These are phyloP conservation scores for Alternaria sp. DNA, from an alignment of 2,329 filamentous ascomycete species.

Conservation along the genomic window DNA sequence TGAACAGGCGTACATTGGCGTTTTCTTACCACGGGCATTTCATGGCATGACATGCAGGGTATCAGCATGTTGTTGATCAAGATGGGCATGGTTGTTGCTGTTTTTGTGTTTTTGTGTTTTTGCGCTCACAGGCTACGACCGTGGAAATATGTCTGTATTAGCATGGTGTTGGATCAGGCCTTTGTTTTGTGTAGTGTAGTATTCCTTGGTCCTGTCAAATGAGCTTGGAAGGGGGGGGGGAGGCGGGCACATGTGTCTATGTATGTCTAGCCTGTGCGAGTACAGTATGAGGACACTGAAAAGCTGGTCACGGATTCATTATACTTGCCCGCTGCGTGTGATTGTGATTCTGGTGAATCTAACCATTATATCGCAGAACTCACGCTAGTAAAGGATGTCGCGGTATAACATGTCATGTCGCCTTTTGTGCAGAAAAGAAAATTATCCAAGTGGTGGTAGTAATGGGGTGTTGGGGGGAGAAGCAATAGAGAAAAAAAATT, in stretches of 20 bases:
- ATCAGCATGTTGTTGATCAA: constrained; percentile 5
- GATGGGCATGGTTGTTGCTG: neutral
- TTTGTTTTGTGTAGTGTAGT: constrained; percentile 2
- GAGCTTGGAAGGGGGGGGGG: neutral
- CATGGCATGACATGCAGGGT: constrained; percentile 3
- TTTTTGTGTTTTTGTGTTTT: neutral
- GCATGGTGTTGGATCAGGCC: constrained; percentile 29
- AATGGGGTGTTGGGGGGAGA: too few species aligned
- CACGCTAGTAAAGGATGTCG: neutral
- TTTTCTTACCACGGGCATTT: constrained; percentile 1
- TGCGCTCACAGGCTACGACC: constrained; percentile 3
- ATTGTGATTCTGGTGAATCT: neutral
- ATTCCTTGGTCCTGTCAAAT: neutral
- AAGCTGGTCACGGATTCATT: neutral
- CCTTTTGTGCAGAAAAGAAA: neutral
- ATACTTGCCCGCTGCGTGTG: neutral
- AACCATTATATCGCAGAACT: neutral
- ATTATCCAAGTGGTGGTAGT: too few species aligned
- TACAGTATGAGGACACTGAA: constrained; percentile 4
- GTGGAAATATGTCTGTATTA: constrained; percentile 18
- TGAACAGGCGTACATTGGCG: constrained; percentile 2
- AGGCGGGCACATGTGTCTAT: neutral
- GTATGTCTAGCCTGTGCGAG: constrained; percentile 10
- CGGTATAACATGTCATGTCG: too few species aligned
- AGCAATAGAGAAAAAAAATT: too few species aligned